Conservation (phyloP, 345 rosid species). For the Hibiscus syriacus region DNA sequence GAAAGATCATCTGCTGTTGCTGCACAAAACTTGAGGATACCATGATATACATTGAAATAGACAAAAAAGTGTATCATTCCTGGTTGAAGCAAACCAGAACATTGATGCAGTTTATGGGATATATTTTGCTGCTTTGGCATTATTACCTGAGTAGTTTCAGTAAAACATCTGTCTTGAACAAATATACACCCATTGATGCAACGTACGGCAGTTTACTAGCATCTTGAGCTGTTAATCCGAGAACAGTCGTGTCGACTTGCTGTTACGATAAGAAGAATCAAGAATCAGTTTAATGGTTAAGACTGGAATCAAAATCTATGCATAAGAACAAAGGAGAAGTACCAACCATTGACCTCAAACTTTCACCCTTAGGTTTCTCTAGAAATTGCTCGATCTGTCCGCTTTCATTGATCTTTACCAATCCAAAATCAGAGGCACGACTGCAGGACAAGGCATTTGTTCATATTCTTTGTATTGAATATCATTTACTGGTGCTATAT, state of each 20-base stretch:
- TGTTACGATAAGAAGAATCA: conserved; percentile 19
- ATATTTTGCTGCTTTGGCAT: neutral
- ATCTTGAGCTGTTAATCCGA: conserved; percentile 55
- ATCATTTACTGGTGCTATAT: neutral
- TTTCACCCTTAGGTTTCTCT: conserved; percentile 68
- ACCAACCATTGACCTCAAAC: conserved; percentile 66
- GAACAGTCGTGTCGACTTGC: conserved; percentile 58
- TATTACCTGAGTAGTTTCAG: conserved; percentile 52
- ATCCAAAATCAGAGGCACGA: conserved; percentile 71
- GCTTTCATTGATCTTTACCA: conserved; percentile 60
- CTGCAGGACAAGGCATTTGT: conserved; percentile 31
- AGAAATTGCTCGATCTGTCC: conserved; percentile 54
- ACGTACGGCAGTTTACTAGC: conserved; percentile 51
- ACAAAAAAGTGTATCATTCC: neutral
- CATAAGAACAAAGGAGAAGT: neutral
- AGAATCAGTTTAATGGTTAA: neutral
- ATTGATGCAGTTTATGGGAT: neutral
- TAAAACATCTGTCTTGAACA: conserved; percentile 68
- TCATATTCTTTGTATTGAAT: neutral
- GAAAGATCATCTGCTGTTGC: neutral
- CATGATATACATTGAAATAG: too few relatives aligned
- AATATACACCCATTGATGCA: conserved; percentile 88
- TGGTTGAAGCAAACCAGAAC: neutral
- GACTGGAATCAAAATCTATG: neutral
- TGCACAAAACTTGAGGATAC: too few relatives aligned